Evolutionary conservation across 768 basidiomycete genomes (phyloP).

Genomic region (Russula abietina): DNA sequence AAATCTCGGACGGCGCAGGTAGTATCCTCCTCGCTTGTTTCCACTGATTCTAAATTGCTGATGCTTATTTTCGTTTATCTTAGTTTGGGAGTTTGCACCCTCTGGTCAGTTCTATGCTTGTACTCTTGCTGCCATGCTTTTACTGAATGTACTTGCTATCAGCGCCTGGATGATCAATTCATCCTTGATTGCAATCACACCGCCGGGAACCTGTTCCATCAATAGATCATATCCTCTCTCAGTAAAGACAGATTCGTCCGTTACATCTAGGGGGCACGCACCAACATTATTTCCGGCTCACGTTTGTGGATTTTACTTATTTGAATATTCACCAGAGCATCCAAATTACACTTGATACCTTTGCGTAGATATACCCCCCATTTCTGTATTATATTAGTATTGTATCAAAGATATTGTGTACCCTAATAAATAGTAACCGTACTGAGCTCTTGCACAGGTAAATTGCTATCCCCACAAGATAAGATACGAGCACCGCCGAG

Average conservation of each 20-base stretch:
- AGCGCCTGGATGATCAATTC: constrained; percentile 5
- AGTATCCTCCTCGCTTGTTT: neutral
- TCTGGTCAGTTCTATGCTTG: neutral
- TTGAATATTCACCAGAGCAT: too few relatives aligned
- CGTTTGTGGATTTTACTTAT: too few relatives aligned
- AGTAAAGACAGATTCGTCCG: neutral
- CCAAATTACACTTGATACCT: too few relatives aligned
- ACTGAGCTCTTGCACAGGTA: too few relatives aligned
- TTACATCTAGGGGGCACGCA: neutral
- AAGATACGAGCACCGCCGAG: neutral
- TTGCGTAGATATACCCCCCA: too few relatives aligned
- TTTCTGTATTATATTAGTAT: neutral
- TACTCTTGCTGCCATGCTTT: neutral
- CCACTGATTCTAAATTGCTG: neutral
- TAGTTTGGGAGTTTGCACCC: constrained; percentile 10
- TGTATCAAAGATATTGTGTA: too few relatives aligned
- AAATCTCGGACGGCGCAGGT: constrained; percentile 13
- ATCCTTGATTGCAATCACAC: neutral
- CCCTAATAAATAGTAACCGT: too few relatives aligned
- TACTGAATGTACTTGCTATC: neutral
- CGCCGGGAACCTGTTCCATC: neutral
- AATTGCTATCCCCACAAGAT: neutral
- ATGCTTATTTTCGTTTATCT: neutral
- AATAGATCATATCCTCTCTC: neutral
- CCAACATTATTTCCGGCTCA: too few relatives aligned